phyloP scores from a whole-genome alignment of 768 basidiomycete species.

The Butyriboletus loyo region DNA sequence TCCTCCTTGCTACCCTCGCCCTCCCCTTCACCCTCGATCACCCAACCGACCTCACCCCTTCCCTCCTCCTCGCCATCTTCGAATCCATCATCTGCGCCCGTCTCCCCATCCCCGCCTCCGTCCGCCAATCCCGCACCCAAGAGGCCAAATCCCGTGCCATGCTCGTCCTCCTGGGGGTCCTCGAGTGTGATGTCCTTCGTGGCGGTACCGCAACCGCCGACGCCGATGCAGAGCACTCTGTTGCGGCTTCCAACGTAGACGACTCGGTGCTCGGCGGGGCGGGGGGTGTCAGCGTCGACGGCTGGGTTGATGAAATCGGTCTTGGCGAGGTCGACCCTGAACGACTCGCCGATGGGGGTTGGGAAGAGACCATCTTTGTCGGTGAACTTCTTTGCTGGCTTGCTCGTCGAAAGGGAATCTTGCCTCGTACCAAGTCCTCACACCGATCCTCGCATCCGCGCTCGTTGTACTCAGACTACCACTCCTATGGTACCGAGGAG shows the following conservation, averaged over 20 bases:
- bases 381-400: conserved; percentile 71
- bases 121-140: conserved; percentile 36
- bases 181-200: conserved; percentile 61
- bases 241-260: conserved; percentile 26
- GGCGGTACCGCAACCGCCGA: conserved; percentile 39
- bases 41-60: conserved; percentile 65
- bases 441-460: conserved; percentile 1
- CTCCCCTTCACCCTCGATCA: conserved; percentile 48
- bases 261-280: conserved; percentile 16
- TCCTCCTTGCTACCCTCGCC: conserved; percentile 42
- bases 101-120: conserved; percentile 42
- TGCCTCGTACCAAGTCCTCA: conserved; percentile 13
- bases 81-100: conserved; percentile 56
- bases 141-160: conserved; percentile 55
- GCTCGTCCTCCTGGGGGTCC: conserved; percentile 73
- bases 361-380: conserved; percentile 65
- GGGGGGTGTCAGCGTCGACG: conserved; percentile 28
- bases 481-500: conserved; percentile 21
- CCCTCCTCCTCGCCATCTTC: conserved; percentile 66
- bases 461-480: conserved; percentile 19
- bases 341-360: conserved; percentile 58
- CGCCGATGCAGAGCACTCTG: conserved; percentile 1
- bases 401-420: conserved; percentile 43
- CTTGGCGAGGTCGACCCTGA: conserved; percentile 64
- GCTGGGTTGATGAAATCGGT: conserved; percentile 51